phyloP scores from a whole-genome alignment of 805 yeast species.

The Komagataella pseudopastoris region DNA sequence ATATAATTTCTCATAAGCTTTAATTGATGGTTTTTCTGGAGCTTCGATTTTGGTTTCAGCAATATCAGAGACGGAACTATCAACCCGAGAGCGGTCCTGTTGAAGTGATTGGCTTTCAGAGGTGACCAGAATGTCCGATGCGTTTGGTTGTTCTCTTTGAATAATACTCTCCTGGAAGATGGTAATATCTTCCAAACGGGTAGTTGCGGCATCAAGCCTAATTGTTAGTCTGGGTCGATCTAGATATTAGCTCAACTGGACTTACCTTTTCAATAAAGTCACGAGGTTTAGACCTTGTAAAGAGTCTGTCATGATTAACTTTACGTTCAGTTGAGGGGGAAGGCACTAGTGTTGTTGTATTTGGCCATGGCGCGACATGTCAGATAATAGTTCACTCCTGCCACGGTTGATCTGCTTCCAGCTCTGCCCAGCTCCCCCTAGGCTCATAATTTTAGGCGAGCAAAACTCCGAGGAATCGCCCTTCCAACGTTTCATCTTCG shows the following conservation, averaged over 20 bases:
- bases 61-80: slow-evolving; percentile 8
- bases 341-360: not conserved
- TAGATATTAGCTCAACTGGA: slow-evolving; percentile 1
- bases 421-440: not conserved
- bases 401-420: not conserved
- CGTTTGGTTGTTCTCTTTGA: slow-evolving; percentile 7
- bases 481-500: not conserved
- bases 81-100: slow-evolving; percentile 7
- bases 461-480: not conserved
- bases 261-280: slow-evolving; percentile 57
- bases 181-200: slow-evolving; percentile 82
- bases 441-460: too few relatives aligned
- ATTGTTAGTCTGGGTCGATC: slow-evolving; percentile 1
- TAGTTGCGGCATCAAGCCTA: slow-evolving; percentile 85
- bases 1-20: slow-evolving; percentile 42
- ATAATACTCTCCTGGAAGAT: slow-evolving; percentile 55
- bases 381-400: not conserved
- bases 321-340: not conserved
- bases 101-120: slow-evolving; percentile 9
- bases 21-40: slow-evolving; percentile 27
- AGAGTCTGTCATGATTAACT: not conserved
- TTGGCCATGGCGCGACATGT: not conserved
- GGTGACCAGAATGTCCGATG: slow-evolving; percentile 1
- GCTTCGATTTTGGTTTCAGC: slow-evolving; percentile 9
- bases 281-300: slow-evolving; percentile 75